phyloP scores from a whole-genome alignment of 2,329 filamentous ascomycete species.

The Colletotrichum melonis region DNA sequence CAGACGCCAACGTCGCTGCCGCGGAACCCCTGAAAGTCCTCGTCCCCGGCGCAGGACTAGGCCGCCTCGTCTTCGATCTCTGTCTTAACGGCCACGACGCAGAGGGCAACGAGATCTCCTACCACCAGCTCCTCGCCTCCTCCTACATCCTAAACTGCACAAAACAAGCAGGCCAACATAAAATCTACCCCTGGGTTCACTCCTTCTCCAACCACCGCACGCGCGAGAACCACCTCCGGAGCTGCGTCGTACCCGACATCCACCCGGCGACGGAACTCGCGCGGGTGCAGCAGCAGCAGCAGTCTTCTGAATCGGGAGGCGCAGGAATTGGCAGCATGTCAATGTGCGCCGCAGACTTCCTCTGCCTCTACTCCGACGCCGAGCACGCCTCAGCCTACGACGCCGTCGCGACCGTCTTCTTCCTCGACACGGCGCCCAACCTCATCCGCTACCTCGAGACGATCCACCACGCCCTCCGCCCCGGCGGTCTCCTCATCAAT shows the following conservation, averaged over 20 bases:
- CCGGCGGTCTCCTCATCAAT: slow-evolving; percentile 87
- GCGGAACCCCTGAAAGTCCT: slow-evolving; percentile 72
- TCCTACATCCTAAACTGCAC: slow-evolving; percentile 80
- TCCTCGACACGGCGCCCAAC: slow-evolving; percentile 97
- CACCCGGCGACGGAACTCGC: slow-evolving; percentile 72
- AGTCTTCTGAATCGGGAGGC: no score
- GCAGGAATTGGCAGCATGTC: slow-evolving; percentile 74
- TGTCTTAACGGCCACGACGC: slow-evolving; percentile 77
- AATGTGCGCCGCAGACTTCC: slow-evolving; percentile 94
- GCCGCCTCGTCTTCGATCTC: slow-evolving; percentile 89
- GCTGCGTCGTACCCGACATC: slow-evolving; percentile 83
- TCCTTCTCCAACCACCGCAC: slow-evolving; percentile 87
- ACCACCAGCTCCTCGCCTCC: slow-evolving; percentile 93
- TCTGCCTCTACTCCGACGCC: slow-evolving; percentile 80
- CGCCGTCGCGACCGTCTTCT: slow-evolving; percentile 91
- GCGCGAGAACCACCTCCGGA: slow-evolving; percentile 79
- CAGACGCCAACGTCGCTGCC: background rate
- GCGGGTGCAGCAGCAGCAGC: slow-evolving; percentile 37
- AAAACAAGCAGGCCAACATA: slow-evolving; percentile 69
- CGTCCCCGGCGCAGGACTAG: slow-evolving; percentile 90
- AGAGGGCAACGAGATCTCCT: slow-evolving; percentile 96
- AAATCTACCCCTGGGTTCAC: slow-evolving; percentile 86
- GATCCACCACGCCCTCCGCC: slow-evolving; percentile 79
- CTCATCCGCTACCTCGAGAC: slow-evolving; percentile 90
- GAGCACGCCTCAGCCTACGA: slow-evolving; percentile 75